A percentile compares a stretch with the other conserved stretches of the same genome.
These are phyloP conservation scores for Pueraria montana DNA, from an alignment of 306 rosid species.

Conservation along the genomic window DNA sequence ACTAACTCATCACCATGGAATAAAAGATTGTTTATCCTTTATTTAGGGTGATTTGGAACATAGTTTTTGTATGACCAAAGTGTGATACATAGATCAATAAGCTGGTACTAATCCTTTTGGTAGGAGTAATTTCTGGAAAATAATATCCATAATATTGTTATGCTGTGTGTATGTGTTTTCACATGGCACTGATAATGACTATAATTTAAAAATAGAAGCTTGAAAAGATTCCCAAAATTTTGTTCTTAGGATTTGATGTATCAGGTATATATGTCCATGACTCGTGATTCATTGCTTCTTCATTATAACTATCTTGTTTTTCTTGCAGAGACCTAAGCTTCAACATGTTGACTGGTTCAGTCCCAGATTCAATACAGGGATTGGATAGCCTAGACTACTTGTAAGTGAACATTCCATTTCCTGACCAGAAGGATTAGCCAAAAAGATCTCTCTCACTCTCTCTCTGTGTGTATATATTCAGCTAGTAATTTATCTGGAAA, in stretches of 20 bases:
- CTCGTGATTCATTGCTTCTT: neutral
- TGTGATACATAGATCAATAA: slow-evolving; percentile 7
- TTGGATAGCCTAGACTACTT: slow-evolving; percentile 29
- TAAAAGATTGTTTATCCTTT: neutral
- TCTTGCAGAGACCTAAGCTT: slow-evolving; percentile 83
- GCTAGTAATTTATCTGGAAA: slow-evolving; percentile 24
- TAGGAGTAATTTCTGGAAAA: neutral
- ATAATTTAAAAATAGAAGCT: neutral
- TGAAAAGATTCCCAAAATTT: neutral
- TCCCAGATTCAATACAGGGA: slow-evolving; percentile 55
- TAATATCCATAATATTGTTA: neutral
- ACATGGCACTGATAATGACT: neutral
- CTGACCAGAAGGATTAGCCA: no score
- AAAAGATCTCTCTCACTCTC: no score
- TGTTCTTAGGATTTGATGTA: slow-evolving; percentile 15
- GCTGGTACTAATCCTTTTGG: neutral
- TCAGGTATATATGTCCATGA: neutral
- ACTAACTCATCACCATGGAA: neutral
- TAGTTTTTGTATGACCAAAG: neutral
- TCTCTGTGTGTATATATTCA: neutral
- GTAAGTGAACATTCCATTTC: slow-evolving; percentile 58
- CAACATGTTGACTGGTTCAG: slow-evolving; percentile 71
- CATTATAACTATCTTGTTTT: slow-evolving; percentile 2
- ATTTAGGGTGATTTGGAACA: neutral
- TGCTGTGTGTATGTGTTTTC: neutral